These are phyloP conservation scores for Tremella fuciformis DNA, from an alignment of 768 basidiomycete species.

Conservation along the genomic window DNA sequence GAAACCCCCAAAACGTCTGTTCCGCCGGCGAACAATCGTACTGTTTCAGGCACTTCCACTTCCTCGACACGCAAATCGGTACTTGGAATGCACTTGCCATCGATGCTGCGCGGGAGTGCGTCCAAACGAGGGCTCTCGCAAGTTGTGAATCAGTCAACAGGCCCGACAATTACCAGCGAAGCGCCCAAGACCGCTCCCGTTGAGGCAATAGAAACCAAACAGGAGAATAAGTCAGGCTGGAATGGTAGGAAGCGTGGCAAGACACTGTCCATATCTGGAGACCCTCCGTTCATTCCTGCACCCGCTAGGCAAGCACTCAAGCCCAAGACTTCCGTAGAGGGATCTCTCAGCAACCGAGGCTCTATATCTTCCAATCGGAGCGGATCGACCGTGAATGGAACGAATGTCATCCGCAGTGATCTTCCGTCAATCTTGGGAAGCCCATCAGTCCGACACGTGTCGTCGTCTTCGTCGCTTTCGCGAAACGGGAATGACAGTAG, in stretches of 20 bases:
- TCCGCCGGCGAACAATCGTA: conserved; percentile 10
- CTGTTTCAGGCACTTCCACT: conserved; percentile 18
- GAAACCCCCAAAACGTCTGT: conserved; percentile 17
- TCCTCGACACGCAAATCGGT: conserved; percentile 59
- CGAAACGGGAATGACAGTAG: conserved; percentile 19
- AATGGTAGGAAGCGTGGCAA: conserved; percentile 43
- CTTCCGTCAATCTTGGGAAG: conserved; percentile 40
- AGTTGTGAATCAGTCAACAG: conserved; percentile 20
- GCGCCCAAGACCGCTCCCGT: not conserved
- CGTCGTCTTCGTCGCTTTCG: conserved; percentile 18
- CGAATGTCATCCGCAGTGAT: conserved; percentile 9
- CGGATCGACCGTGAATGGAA: conserved; percentile 31
- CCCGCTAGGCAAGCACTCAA: conserved; percentile 15
- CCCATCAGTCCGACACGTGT: conserved; percentile 21
- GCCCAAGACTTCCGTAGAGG: conserved; percentile 26
- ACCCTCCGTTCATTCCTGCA: conserved; percentile 9
- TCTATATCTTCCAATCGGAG: conserved; percentile 22
- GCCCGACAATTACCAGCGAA: conserved; percentile 9
- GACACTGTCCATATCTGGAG: conserved; percentile 40
- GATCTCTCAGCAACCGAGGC: conserved; percentile 14
- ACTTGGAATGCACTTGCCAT: conserved; percentile 73
- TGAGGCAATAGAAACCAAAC: conserved; percentile 15
- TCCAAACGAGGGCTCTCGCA: conserved; percentile 68
- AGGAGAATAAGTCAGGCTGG: conserved; percentile 40
- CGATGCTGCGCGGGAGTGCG: conserved; percentile 76